A percentile compares a stretch with the other conserved stretches of the same genome.
These are phyloP conservation scores for Hypoxylon intermedium DNA, from an alignment of 495 filamentous ascomycete species.

Conservation along the genomic window DNA sequence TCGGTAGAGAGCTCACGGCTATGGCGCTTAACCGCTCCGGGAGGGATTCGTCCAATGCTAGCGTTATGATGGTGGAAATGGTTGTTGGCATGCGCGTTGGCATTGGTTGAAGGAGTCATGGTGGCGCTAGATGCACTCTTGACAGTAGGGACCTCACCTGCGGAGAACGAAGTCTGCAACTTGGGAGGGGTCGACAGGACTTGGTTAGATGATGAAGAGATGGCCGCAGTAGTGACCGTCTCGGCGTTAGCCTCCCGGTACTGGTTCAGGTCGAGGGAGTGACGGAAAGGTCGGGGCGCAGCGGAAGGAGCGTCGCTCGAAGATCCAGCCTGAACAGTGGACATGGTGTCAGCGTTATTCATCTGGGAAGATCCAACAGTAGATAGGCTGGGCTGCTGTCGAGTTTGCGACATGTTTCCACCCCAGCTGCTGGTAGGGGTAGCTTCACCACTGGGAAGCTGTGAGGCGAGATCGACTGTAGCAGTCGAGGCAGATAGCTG, in stretches of 20 bases:
- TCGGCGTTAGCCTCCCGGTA: conserved; percentile 45
- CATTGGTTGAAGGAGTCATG: conserved; percentile 45
- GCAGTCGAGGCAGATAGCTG: conserved; percentile 81
- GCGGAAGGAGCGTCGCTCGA: conserved; percentile 48
- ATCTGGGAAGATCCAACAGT: conserved; percentile 59
- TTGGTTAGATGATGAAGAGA: conserved; percentile 50
- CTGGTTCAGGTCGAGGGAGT: conserved; percentile 63
- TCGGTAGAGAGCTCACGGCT: conserved; percentile 69
- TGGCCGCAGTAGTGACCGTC: conserved; percentile 38
- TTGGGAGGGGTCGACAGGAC: conserved; percentile 65
- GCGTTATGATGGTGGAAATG: conserved; percentile 84
- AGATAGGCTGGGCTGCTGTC: conserved; percentile 82
- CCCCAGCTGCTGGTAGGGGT: conserved; percentile 64
- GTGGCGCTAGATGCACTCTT: conserved; percentile 57
- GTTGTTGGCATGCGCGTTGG: conserved; percentile 75
- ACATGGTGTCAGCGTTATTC: conserved; percentile 40
- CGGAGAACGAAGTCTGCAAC: conserved; percentile 87
- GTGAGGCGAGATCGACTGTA: conserved; percentile 80
- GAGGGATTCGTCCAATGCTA: conserved; percentile 78
- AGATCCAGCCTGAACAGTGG: conserved; percentile 35
- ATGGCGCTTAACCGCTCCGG: conserved; percentile 66
- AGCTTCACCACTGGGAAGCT: conserved; percentile 68
- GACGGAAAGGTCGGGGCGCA: conserved; percentile 57
- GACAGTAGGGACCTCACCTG: conserved; percentile 86
- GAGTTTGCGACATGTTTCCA: conserved; percentile 74